Conservation (phyloP, 2,329 filamentous ascomycete species). For the Pseudogymnoascus sp. region DNA sequence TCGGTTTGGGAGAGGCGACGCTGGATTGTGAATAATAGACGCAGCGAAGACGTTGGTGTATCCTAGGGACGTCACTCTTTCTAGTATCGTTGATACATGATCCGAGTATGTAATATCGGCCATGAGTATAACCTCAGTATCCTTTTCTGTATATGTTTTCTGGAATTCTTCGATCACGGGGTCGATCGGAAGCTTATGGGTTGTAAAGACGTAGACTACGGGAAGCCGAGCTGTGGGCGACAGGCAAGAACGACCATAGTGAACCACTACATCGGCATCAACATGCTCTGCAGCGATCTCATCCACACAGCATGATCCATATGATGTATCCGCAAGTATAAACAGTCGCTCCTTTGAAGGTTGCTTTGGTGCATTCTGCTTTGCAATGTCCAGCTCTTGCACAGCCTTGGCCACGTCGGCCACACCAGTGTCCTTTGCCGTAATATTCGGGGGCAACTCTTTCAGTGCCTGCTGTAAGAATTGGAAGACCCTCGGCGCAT, state of each 20-base stretch:
- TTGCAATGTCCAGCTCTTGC: constrained; percentile 17
- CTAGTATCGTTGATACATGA: constrained; percentile 57
- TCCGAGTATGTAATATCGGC: constrained; percentile 83
- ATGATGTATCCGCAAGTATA: constrained; percentile 91
- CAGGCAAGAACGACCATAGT: constrained; percentile 88
- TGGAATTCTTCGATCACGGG: constrained; percentile 53
- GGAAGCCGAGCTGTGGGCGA: constrained; percentile 83
- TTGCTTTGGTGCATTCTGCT: constrained; percentile 23
- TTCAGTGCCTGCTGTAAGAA: constrained; percentile 49
- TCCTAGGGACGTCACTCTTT: constrained; percentile 51
- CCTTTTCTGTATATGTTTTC: constrained; percentile 57
- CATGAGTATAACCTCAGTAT: constrained; percentile 66
- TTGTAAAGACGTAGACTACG: constrained; percentile 86
- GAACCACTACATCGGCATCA: constrained; percentile 81
- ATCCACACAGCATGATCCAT: constrained; percentile 94
- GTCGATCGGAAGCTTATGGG: constrained; percentile 57
- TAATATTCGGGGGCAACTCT: constrained; percentile 12
- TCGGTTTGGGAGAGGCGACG: constrained; percentile 77
- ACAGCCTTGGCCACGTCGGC: constrained; percentile 17
- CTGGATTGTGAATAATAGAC: constrained; percentile 67
- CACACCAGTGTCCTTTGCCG: constrained; percentile 7
- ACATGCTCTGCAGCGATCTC: constrained; percentile 94
- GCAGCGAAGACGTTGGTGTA: constrained; percentile 66
- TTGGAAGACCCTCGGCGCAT: constrained; percentile 74
- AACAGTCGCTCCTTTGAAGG: constrained; percentile 47